Evolutionary conservation across 768 basidiomycete species (phyloP).

Genomic region (Cystofilobasidium capitatum): DNA sequence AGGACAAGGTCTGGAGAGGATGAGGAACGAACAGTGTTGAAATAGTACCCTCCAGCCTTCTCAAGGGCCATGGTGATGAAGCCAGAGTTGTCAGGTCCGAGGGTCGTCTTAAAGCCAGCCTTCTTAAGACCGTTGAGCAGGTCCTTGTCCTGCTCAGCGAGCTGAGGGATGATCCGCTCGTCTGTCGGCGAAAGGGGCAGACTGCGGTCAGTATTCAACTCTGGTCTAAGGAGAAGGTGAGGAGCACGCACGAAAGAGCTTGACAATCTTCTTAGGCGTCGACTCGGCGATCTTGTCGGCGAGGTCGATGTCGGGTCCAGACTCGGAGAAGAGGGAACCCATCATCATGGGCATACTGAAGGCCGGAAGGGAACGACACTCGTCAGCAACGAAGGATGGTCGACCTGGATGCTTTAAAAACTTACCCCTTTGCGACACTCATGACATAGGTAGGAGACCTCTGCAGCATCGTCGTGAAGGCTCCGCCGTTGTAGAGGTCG

Average conservation of each 20-base stretch:
- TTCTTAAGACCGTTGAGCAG: slow-evolving; percentile 27
- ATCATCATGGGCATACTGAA: slow-evolving; percentile 42
- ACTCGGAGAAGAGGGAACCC: slow-evolving; percentile 44
- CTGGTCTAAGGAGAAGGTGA: too few species aligned
- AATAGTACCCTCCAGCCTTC: slow-evolving; percentile 30
- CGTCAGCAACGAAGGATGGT: slow-evolving; percentile 7
- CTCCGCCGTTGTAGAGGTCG: slow-evolving; percentile 34
- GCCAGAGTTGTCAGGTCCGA: slow-evolving; percentile 28
- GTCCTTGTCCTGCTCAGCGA: slow-evolving; percentile 24
- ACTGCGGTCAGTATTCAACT: too few species aligned
- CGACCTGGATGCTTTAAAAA: too few species aligned
- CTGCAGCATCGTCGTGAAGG: slow-evolving; percentile 34
- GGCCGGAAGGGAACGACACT: slow-evolving; percentile 33
- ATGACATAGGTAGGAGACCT: slow-evolving; percentile 35
- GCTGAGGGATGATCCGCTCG: slow-evolving; percentile 39
- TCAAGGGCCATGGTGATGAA: slow-evolving; percentile 26
- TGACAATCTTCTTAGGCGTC: slow-evolving; percentile 43
- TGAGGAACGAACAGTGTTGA: slow-evolving; percentile 22
- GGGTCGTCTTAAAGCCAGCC: slow-evolving; percentile 28
- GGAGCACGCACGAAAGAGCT: slow-evolving; percentile 32
- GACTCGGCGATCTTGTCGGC: slow-evolving; percentile 49
- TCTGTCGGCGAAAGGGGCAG: slow-evolving; percentile 18
- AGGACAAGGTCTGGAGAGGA: not conserved
- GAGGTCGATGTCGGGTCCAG: slow-evolving; percentile 46
- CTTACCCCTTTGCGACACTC: slow-evolving; percentile 29